Conservation (phyloP, 78 protist genomes). For the Speleostelium caveatum region DNA sequence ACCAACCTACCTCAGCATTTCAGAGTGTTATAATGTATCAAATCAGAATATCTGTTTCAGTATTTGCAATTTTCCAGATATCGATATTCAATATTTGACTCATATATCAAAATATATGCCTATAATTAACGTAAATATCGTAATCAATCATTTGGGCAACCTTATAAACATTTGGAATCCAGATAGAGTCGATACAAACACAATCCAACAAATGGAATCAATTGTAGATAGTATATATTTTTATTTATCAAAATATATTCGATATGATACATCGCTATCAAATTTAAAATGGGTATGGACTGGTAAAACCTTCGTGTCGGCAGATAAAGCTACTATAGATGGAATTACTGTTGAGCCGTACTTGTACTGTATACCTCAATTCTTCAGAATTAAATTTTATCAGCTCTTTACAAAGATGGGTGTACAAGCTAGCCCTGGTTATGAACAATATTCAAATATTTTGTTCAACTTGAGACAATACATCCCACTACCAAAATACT, state of each 20-base stretch:
- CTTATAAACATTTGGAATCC: not conserved
- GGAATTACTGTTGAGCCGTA: constrained; percentile 6
- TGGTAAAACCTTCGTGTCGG: not conserved
- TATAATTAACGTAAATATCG: not conserved
- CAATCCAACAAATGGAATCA: not conserved
- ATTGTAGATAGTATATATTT: not conserved
- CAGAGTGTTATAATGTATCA: too few relatives aligned
- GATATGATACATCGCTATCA: too few relatives aligned
- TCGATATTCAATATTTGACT: too few relatives aligned
- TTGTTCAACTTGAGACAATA: not conserved
- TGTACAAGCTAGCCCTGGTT: not conserved
- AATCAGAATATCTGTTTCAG: too few relatives aligned
- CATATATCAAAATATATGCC: too few relatives aligned
- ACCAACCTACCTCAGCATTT: too few relatives aligned
- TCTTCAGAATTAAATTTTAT: not conserved
- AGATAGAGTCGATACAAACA: not conserved
- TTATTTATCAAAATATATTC: too few relatives aligned
- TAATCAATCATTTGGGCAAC: not conserved
- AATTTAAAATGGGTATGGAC: not conserved
- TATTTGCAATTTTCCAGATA: too few relatives aligned
- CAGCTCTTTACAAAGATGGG: not conserved
- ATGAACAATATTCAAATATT: not conserved
- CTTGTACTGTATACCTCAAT: not conserved
- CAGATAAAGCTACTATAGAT: not conserved
- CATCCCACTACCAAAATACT: not conserved